These are phyloP conservation scores for Phragmites australis DNA, from an alignment of 176 grass and related monocot genomes.

Conservation along the genomic window DNA sequence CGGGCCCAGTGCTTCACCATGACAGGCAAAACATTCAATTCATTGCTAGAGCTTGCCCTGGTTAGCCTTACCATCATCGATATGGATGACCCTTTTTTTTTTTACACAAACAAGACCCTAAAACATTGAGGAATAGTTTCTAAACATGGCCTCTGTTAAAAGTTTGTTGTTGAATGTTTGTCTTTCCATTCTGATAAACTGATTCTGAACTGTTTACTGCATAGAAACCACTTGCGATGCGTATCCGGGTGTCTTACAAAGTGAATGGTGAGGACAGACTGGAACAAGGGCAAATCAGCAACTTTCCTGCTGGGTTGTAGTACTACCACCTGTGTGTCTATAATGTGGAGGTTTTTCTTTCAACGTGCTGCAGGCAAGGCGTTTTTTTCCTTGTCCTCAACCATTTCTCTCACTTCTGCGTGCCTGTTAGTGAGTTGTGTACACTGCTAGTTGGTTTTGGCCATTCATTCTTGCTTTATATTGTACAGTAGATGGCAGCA, in stretches of 20 bases:
- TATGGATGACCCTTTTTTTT: not conserved
- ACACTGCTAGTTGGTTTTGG: slow-evolving; percentile 58
- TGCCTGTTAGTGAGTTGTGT: slow-evolving; percentile 41
- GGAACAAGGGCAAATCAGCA: slow-evolving; percentile 94
- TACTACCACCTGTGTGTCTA: slow-evolving; percentile 28
- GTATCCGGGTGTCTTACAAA: slow-evolving; percentile 90
- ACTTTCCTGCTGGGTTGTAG: slow-evolving; percentile 87
- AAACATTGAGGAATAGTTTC: slow-evolving; percentile 11
- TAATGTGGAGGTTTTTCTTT: slow-evolving; percentile 39
- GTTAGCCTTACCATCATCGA: slow-evolving; percentile 12
- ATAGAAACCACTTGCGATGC: slow-evolving; percentile 89
- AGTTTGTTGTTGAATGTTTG: not conserved
- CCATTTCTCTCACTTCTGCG: slow-evolving; percentile 25
- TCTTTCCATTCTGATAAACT: not conserved
- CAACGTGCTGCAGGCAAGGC: slow-evolving; percentile 31
- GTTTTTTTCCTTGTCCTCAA: slow-evolving; percentile 38
- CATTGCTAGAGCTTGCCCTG: not conserved
- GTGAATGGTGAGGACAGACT: slow-evolving; percentile 78
- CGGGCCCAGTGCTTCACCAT: not conserved
- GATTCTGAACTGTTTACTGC: slow-evolving; percentile 20
- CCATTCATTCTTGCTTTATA: slow-evolving; percentile 60
- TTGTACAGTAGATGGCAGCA: slow-evolving; percentile 65
- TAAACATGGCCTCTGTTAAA: slow-evolving; percentile 20
- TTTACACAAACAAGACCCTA: not conserved
- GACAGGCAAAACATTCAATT: not conserved